phyloP scores from a whole-genome alignment of 805 yeast genomes.

The Lipomyces spencermartinsiae region DNA sequence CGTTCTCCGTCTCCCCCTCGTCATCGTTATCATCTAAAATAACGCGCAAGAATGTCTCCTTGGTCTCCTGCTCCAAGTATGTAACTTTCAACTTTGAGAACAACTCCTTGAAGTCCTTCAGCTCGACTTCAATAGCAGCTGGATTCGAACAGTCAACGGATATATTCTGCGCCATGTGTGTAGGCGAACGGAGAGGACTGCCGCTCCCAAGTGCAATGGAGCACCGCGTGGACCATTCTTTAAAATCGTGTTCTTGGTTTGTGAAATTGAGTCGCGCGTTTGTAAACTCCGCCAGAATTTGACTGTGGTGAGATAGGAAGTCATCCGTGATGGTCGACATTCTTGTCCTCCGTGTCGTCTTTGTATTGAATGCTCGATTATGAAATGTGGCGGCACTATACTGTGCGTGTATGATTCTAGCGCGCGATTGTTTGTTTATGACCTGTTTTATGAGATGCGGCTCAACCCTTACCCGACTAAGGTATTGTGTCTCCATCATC shows the following conservation, averaged over 20 bases:
- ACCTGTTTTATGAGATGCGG: no score
- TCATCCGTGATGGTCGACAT: slow-evolving; percentile 4
- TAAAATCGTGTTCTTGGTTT: slow-evolving; percentile 24
- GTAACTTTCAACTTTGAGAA: slow-evolving; percentile 65
- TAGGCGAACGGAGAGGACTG: slow-evolving; percentile 2
- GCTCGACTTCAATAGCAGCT: slow-evolving; percentile 38
- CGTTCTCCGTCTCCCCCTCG: slow-evolving; percentile 40
- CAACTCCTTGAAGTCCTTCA: slow-evolving; percentile 47
- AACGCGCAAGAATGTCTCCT: slow-evolving; percentile 66
- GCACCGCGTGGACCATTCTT: slow-evolving; percentile 22
- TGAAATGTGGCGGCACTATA: slow-evolving; percentile 1
- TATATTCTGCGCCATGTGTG: background rate
- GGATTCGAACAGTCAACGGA: slow-evolving; percentile 39
- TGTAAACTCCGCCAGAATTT: slow-evolving; percentile 8
- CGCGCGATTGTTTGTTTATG: slow-evolving; percentile 18
- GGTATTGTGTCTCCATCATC: no score
- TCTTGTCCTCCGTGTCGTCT: background rate
- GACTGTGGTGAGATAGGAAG: slow-evolving; percentile 4
- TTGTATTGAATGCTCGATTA: background rate
- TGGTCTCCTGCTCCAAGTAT: slow-evolving; percentile 73
- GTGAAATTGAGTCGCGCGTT: slow-evolving; percentile 11
- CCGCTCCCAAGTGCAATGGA: slow-evolving; percentile 20
- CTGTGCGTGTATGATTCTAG: background rate
- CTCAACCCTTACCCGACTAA: no score
- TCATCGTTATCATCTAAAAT: slow-evolving; percentile 53